Conservation (phyloP, 345 rosid genomes). For the Firmiana major region DNA sequence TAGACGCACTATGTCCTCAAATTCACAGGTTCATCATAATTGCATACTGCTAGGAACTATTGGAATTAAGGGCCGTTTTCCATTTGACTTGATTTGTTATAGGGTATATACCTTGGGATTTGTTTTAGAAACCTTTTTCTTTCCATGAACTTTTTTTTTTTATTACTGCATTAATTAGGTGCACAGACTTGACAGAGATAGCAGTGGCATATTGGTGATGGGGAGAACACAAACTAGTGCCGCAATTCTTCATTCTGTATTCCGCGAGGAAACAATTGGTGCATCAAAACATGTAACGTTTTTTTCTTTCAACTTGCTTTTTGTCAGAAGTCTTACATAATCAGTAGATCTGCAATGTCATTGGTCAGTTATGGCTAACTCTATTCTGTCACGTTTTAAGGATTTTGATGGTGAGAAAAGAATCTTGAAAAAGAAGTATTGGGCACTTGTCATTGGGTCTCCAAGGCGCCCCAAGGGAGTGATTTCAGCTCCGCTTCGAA, state of each 20-base stretch:
- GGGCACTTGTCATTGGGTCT: conserved; percentile 87
- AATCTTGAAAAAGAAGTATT: conserved; percentile 60
- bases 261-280: conserved; percentile 79
- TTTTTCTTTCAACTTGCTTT: conserved; percentile 3
- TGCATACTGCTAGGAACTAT: background rate
- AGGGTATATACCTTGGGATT: background rate
- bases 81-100: background rate
- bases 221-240: conserved; percentile 84
- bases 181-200: conserved; percentile 91
- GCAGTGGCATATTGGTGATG: conserved; percentile 93
- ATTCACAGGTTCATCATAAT: background rate
- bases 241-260: conserved; percentile 72
- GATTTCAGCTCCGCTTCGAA: conserved; percentile 72
- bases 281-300: conserved; percentile 53
- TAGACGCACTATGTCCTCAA: background rate
- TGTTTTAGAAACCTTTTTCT: background rate
- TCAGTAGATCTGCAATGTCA: background rate
- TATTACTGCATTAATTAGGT: conserved; percentile 53
- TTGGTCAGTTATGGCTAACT: conserved; percentile 5
- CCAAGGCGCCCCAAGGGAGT: conserved; percentile 61
- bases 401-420: conserved; percentile 40
- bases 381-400: conserved; percentile 24
- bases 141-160: background rate
- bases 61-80: background rate
- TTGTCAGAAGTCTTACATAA: background rate